Evolutionary conservation across 1,284 basidiomycete genomes (phyloP).

Genomic region (Ustilago tritici): DNA sequence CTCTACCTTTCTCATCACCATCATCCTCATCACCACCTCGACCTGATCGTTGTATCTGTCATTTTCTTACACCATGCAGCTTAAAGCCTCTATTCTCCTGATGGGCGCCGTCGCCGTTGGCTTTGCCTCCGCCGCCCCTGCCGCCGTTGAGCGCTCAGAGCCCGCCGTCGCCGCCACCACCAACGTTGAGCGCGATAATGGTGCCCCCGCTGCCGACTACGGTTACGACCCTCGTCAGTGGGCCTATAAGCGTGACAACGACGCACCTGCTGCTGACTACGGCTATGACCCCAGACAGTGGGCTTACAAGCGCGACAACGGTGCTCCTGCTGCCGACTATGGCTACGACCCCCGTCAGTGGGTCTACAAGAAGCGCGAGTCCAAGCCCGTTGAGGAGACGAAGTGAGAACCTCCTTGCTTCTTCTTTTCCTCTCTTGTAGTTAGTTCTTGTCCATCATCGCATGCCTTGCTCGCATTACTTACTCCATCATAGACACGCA

Average conservation of each 20-base stretch:
- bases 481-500: slow-evolving; percentile 5
- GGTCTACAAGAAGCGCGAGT: slow-evolving; percentile 12
- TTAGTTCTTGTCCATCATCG: background rate
- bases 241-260: slow-evolving; percentile 28
- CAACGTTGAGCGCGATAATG: slow-evolving; percentile 31
- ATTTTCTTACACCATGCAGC: slow-evolving; percentile 29
- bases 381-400: slow-evolving; percentile 6
- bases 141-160: slow-evolving; percentile 37
- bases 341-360: slow-evolving; percentile 19
- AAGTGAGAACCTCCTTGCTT: background rate
- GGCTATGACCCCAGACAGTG: slow-evolving; percentile 24
- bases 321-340: slow-evolving; percentile 18
- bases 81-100: slow-evolving; percentile 38
- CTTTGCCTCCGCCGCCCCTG: slow-evolving; percentile 33
- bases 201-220: slow-evolving; percentile 26
- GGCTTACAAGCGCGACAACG: slow-evolving; percentile 26
- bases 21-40: background rate
- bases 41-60: slow-evolving; percentile 13
- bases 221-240: slow-evolving; percentile 24
- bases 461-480: slow-evolving; percentile 4
- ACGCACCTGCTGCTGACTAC: slow-evolving; percentile 22
- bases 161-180: slow-evolving; percentile 5
- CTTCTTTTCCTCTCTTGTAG: background rate
- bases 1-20: slow-evolving; percentile 1
- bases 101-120: slow-evolving; percentile 39